phyloP scores from a whole-genome alignment of 2,329 filamentous ascomycete species.

The Ophiostoma fasciatum region DNA sequence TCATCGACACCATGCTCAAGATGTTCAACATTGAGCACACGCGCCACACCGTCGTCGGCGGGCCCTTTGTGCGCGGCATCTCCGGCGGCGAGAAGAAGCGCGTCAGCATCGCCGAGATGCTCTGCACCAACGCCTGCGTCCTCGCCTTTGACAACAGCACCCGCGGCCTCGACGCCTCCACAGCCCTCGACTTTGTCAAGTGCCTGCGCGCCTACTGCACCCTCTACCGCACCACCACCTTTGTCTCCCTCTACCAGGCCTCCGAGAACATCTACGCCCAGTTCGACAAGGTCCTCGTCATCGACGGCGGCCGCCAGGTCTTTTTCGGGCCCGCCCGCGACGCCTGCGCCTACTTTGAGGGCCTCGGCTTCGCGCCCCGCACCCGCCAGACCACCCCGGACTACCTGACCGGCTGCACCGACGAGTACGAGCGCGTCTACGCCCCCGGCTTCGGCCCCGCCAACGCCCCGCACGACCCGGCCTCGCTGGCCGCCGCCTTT shows the following conservation, averaged over 20 bases:
- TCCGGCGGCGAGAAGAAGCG: slow-evolving; percentile 69
- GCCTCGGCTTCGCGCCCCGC: slow-evolving; percentile 58
- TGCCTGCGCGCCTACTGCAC: slow-evolving; percentile 67
- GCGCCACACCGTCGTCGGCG: slow-evolving; percentile 68
- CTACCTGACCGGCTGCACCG: slow-evolving; percentile 69
- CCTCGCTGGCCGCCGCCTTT: slow-evolving; percentile 56
- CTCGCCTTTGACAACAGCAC: slow-evolving; percentile 59
- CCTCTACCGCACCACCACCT: slow-evolving; percentile 69
- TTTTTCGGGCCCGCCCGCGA: slow-evolving; percentile 57
- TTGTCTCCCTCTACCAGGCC: slow-evolving; percentile 76
- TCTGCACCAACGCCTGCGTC: slow-evolving; percentile 58
- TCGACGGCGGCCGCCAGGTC: slow-evolving; percentile 60
- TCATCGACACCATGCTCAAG: slow-evolving; percentile 60
- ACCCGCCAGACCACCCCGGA: slow-evolving; percentile 70
- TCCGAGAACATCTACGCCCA: slow-evolving; percentile 66
- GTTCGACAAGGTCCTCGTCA: slow-evolving; percentile 75
- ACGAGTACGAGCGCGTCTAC: slow-evolving; percentile 71
- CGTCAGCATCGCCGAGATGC: slow-evolving; percentile 71
- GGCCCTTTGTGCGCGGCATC: slow-evolving; percentile 65
- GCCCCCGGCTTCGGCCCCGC: slow-evolving; percentile 47
- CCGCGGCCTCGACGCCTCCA: slow-evolving; percentile 40
- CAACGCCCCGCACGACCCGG: slow-evolving; percentile 54
- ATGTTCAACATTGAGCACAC: slow-evolving; percentile 95
- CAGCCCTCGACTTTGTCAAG: slow-evolving; percentile 39
- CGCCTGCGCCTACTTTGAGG: slow-evolving; percentile 61